A percentile compares a stretch with the other conserved stretches of the same genome.
phyloP scores from a whole-genome alignment of 2,329 filamentous ascomycete genomes.

The Coniochaeta pulveracea region DNA sequence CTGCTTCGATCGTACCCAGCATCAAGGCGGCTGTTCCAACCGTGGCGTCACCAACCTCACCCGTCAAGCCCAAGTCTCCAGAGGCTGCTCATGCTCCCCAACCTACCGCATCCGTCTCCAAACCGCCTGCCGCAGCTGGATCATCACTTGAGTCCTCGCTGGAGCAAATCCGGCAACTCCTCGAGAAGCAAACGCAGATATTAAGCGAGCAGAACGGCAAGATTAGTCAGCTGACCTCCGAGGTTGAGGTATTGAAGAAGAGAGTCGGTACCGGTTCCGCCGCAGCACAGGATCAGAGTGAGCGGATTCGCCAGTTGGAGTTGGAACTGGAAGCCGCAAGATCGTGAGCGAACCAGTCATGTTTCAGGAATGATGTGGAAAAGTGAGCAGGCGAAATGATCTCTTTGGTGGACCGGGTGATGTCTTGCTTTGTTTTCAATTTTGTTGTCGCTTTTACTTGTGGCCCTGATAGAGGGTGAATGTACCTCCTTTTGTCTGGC shows the following conservation, averaged over 20 bases:
- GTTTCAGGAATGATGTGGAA: neutral
- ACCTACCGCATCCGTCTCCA: slow-evolving; percentile 17
- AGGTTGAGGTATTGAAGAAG: slow-evolving; percentile 74
- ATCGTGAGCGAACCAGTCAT: slow-evolving; percentile 32
- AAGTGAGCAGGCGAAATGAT: neutral
- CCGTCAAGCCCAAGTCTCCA: slow-evolving; percentile 20
- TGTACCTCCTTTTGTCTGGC: neutral
- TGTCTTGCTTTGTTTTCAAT: neutral
- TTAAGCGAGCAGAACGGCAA: slow-evolving; percentile 64
- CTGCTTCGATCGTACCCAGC: slow-evolving; percentile 28
- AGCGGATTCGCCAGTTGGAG: slow-evolving; percentile 56
- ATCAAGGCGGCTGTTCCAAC: slow-evolving; percentile 14
- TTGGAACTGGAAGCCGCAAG: slow-evolving; percentile 54
- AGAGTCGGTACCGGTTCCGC: slow-evolving; percentile 46
- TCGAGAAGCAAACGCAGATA: slow-evolving; percentile 67
- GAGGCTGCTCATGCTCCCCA: slow-evolving; percentile 23
- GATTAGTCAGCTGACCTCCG: slow-evolving; percentile 53
- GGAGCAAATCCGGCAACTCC: slow-evolving; percentile 63
- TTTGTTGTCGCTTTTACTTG: neutral
- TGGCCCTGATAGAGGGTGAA: neutral
- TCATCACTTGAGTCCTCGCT: slow-evolving; percentile 52
- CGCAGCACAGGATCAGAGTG: slow-evolving; percentile 45
- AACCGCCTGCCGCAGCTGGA: slow-evolving; percentile 21
- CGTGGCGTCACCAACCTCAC: slow-evolving; percentile 17
- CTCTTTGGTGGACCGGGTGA: too few relatives aligned